Evolutionary conservation across 2,329 filamentous ascomycete genomes (phyloP), one percentile per base, ranked within the genome.

Genomic region (Ascochyta rabiei): DNA sequence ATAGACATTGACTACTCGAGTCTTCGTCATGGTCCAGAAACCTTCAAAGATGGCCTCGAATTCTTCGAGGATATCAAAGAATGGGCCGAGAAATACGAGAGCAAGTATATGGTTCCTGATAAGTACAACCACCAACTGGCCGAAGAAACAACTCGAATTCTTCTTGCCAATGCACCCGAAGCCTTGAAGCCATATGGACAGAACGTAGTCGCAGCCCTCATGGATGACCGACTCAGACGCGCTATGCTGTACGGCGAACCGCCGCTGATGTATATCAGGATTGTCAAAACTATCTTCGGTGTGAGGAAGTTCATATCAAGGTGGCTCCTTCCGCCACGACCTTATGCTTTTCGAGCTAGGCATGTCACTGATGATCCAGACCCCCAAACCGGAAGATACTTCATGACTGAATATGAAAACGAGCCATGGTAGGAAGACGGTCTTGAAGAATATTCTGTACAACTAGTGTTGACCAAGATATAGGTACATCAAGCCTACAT

Each of bases 191-290:
- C 83, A 4, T 41, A 57, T 15, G 83, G 77, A 1, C 68, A 78
- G 24, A 77, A 85, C 42, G 75, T 82, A 24, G 77, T 88, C 7
- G 79, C 80, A 30, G 82, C 84, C 9, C 73, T 90, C 47, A 84
- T 91, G 82, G 86, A 86, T 21, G 82, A 86, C 21, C 80, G 84
- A 12, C 74, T 90, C 42, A 79, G 88, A 15, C 80, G 80, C 44
- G 85, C 88, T 0, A 90, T 91, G 80, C 74, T 77, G 54, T 63
- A 64, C 45, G 55, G 62, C 35, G 67, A 76, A 0, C 62, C 76
- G 2, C 76, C 80, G 0, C 62, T 76, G 0, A 53, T 67, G 2
- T 67, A 75, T 21, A 70, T 71, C 12, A 30, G 48, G 1, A 40
- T 83, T 0, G 77, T 85, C 8, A 79, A 83, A 33, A 62, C 68